Conservation (phyloP, 768 basidiomycete genomes). For the Cubamyces lactineus region DNA sequence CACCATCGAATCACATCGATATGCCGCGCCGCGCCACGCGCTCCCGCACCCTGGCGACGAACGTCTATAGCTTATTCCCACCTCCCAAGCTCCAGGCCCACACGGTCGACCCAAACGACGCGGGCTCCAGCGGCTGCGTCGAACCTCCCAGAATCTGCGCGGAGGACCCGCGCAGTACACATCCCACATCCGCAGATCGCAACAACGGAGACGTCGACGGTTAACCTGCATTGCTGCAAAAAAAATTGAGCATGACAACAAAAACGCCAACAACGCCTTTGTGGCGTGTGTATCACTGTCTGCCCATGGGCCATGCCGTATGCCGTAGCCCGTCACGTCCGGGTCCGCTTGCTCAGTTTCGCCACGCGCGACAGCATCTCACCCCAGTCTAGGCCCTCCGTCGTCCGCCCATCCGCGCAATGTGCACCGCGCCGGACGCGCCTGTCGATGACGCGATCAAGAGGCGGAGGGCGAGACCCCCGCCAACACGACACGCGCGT, state of each 20-base stretch:
- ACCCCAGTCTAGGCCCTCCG: neutral
- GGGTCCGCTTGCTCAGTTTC: neutral
- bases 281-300: no score
- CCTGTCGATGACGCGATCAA: neutral
- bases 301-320: no score
- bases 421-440: neutral
- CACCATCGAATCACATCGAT: no score
- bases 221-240: neutral
- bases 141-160: slow-evolving; percentile 7
- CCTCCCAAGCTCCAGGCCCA: neutral
- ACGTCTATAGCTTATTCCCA: slow-evolving; percentile 3
- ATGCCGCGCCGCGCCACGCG: neutral
- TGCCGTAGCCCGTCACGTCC: neutral
- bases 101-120: neutral
- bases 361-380: neutral
- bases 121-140: neutral
- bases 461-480: no score
- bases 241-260: neutral
- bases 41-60: slow-evolving; percentile 3
- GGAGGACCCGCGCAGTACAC: neutral
- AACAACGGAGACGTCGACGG: no score
- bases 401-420: neutral
- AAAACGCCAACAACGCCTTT: no score
- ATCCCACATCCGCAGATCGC: neutral
- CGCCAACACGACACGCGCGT: no score